phyloP scores from a whole-genome alignment of 2,329 filamentous ascomycete species.

The Phoma sp. region DNA sequence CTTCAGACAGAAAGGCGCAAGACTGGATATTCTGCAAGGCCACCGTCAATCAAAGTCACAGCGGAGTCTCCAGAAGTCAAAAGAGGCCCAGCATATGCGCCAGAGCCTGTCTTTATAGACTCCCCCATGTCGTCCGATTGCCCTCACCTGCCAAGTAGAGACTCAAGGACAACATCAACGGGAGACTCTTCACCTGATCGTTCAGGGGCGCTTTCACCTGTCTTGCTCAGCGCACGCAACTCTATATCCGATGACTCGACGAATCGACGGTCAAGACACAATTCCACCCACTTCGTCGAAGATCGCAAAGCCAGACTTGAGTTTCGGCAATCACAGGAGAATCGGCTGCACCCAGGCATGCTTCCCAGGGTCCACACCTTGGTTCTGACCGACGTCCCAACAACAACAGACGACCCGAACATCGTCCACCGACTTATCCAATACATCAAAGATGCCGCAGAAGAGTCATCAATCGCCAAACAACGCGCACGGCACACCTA shows the following conservation, averaged over 20 bases:
- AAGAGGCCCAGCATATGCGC: conserved; percentile 54
- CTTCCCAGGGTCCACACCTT: conserved; percentile 61
- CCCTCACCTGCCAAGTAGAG: conserved; percentile 14
- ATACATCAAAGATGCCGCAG: conserved; percentile 63
- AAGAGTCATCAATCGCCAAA: conserved; percentile 60
- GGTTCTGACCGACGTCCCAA: conserved; percentile 63
- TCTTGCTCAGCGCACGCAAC: conserved; percentile 7
- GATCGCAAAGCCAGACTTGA: conserved; percentile 38
- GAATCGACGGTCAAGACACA: conserved; percentile 25
- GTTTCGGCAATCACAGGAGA: conserved; percentile 41
- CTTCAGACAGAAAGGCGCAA: too few species aligned
- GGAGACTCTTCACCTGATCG: conserved; percentile 4
- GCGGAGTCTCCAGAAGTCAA: conserved; percentile 42
- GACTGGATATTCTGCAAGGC: neutral
- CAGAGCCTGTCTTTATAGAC: conserved; percentile 49
- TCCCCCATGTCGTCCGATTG: conserved; percentile 23
- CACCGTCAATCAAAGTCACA: conserved; percentile 34
- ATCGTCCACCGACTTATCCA: conserved; percentile 52
- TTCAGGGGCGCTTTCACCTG: conserved; percentile 24
- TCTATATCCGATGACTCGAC: neutral
- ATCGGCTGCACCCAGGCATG: conserved; percentile 60
- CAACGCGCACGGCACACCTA: conserved; percentile 63
- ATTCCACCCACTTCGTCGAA: conserved; percentile 34
- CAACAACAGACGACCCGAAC: conserved; percentile 50
- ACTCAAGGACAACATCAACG: conserved; percentile 6